Percentiles rank a stretch among this genome's conserved stretches.
These are phyloP conservation scores for Hirschfeldia incana DNA, from an alignment of 345 rosid genomes.

Conservation along the genomic window DNA sequence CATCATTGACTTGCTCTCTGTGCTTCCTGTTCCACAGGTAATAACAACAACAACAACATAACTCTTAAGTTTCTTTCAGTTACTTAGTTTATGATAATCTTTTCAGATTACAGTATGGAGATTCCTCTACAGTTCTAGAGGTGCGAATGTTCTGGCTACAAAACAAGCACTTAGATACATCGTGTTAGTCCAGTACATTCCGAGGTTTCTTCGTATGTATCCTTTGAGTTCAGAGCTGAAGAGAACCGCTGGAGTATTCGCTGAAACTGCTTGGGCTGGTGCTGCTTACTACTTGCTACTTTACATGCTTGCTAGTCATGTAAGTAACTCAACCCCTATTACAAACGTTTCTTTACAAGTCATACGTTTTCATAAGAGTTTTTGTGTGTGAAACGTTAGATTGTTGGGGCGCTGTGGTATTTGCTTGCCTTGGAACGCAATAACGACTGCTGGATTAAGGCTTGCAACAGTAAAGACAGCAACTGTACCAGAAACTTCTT, in stretches of 20 bases:
- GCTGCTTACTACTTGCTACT: slow-evolving; percentile 89
- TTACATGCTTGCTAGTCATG: slow-evolving; percentile 99
- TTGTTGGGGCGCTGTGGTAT: slow-evolving; percentile 97
- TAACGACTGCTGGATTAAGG: slow-evolving; percentile 73
- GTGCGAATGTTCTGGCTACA: slow-evolving; percentile 73
- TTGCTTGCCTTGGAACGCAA: slow-evolving; percentile 80
- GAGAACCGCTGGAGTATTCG: slow-evolving; percentile 92
- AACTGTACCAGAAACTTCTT: slow-evolving; percentile 51
- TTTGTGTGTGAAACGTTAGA: slow-evolving; percentile 42
- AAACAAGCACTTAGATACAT: slow-evolving; percentile 76
- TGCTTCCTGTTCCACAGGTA: slow-evolving; percentile 95
- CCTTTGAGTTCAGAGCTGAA: slow-evolving; percentile 85
- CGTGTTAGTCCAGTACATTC: slow-evolving; percentile 73
- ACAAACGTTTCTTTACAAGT: neutral
- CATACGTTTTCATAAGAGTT: neutral
- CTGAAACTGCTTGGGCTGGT: slow-evolving; percentile 98
- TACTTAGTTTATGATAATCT: neutral
- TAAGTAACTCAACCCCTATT: slow-evolving; percentile 39
- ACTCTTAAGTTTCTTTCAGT: neutral
- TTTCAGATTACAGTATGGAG: slow-evolving; percentile 90
- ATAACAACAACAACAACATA: slow-evolving; percentile 10
- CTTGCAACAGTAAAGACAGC: slow-evolving; percentile 34
- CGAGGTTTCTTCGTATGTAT: slow-evolving; percentile 67
- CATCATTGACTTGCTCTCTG: slow-evolving; percentile 79
- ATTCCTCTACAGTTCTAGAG: slow-evolving; percentile 64